Evolutionary conservation across 2,329 filamentous ascomycete genomes (phyloP).

Genomic region (Cladobotryum protrusum): DNA sequence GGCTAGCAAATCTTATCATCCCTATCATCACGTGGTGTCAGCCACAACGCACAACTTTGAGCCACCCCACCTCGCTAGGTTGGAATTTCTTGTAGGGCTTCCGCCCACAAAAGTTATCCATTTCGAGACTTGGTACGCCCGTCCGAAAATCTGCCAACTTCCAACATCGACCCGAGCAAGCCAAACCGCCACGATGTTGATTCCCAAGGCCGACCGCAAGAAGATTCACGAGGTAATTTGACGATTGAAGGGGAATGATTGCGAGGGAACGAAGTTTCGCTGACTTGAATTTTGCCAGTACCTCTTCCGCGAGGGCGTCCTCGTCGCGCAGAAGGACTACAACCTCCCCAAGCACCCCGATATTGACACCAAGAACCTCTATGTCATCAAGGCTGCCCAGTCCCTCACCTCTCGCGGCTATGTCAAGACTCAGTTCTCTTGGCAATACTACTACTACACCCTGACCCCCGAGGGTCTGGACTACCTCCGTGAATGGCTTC

Average conservation of each 20-base stretch:
- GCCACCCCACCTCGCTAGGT: slow-evolving; percentile 31
- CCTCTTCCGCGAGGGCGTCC: slow-evolving; percentile 89
- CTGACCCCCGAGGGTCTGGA: slow-evolving; percentile 98
- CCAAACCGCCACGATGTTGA: slow-evolving; percentile 73
- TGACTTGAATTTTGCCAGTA: slow-evolving; percentile 50
- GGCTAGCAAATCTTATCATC: not conserved
- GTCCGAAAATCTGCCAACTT: slow-evolving; percentile 35
- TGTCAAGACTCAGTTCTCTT: slow-evolving; percentile 99
- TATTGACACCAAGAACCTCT: slow-evolving; percentile 99
- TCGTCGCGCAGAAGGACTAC: slow-evolving; percentile 99
- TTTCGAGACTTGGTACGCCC: slow-evolving; percentile 34
- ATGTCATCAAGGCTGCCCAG: slow-evolving; percentile 97
- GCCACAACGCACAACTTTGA: slow-evolving; percentile 22
- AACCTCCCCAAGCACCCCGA: slow-evolving; percentile 96
- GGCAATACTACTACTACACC: slow-evolving; percentile 99
- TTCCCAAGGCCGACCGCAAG: slow-evolving; percentile 99
- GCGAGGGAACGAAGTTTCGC: slow-evolving; percentile 12
- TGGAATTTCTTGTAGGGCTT: slow-evolving; percentile 35
- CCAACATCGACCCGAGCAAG: slow-evolving; percentile 45
- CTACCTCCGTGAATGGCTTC: slow-evolving; percentile 99
- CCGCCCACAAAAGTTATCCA: slow-evolving; percentile 41
- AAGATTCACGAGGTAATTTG: slow-evolving; percentile 80
- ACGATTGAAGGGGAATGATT: not conserved
- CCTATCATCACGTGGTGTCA: slow-evolving; percentile 27
- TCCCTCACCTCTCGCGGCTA: slow-evolving; percentile 96